phyloP scores from a whole-genome alignment of 768 basidiomycete genomes.

The Hygrocybe punicea region DNA sequence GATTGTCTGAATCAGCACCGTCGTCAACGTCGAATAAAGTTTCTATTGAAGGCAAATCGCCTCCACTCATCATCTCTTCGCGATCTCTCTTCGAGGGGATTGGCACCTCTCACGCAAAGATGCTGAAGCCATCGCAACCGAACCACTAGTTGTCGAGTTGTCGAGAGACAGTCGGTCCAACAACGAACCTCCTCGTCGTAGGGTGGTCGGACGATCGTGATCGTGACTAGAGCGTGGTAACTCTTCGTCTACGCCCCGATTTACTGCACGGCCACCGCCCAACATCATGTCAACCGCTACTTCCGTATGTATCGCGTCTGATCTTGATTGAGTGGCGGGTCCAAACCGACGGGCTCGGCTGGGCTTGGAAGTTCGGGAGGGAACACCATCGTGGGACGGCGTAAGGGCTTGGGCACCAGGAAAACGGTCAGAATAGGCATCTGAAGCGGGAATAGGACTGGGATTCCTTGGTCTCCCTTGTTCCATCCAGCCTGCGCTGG shows the following conservation, averaged over 20 bases:
- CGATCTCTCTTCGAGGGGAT: slow-evolving; percentile 42
- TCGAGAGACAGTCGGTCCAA: slow-evolving; percentile 35
- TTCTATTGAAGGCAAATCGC: slow-evolving; percentile 12
- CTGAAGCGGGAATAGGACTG: background rate
- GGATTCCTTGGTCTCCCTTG: background rate
- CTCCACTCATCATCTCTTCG: slow-evolving; percentile 27
- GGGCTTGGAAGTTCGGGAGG: background rate
- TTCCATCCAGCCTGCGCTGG: background rate
- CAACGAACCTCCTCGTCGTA: slow-evolving; percentile 28
- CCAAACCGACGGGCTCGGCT: slow-evolving; percentile 5
- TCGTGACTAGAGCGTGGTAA: background rate
- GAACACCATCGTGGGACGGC: background rate
- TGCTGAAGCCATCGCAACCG: slow-evolving; percentile 14
- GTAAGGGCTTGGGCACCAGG: background rate
- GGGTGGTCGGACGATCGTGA: slow-evolving; percentile 14
- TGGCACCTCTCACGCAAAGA: slow-evolving; percentile 40
- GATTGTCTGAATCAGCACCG: slow-evolving; percentile 26
- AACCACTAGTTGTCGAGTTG: slow-evolving; percentile 11
- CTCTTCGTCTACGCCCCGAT: background rate
- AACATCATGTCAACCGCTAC: background rate
- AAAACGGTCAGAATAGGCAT: background rate
- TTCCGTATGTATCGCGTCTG: background rate
- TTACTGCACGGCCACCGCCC: background rate
- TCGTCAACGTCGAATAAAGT: slow-evolving; percentile 27
- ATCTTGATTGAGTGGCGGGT: background rate